phyloP scores from a whole-genome alignment of 371 early-diverging fungal species.

The Basidiobolus heterosporus region DNA sequence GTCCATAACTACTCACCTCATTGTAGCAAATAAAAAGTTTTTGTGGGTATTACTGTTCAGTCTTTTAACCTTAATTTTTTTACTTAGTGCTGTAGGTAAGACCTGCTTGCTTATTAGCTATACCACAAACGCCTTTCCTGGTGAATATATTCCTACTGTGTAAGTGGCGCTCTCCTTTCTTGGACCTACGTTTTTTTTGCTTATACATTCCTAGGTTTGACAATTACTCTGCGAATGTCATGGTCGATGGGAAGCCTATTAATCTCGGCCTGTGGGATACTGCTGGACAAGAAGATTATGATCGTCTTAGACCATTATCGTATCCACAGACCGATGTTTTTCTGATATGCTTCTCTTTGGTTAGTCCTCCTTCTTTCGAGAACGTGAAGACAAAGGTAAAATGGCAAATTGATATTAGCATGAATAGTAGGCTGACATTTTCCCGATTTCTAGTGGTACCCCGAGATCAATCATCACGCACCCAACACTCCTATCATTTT shows the following conservation, averaged over 20 bases:
- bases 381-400: conserved; percentile 64
- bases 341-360: conserved; percentile 70
- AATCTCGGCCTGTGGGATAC: conserved; percentile 84
- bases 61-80: background rate
- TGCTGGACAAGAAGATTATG: conserved; percentile 80
- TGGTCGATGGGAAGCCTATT: conserved; percentile 61
- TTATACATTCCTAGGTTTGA: conserved; percentile 43
- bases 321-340: conserved; percentile 84
- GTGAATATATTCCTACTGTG: conserved; percentile 96
- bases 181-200: too few relatives aligned
- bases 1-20: background rate
- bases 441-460: conserved; percentile 29
- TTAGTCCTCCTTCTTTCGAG: conserved; percentile 58
- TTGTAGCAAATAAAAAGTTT: background rate
- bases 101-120: conserved; percentile 90
- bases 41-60: background rate
- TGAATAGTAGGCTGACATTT: background rate
- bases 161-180: conserved; percentile 22
- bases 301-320: conserved; percentile 62
- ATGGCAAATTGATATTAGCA: background rate
- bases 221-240: conserved; percentile 68
- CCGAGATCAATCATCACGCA: conserved; percentile 41
- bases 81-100: conserved; percentile 49
- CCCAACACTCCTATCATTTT: conserved; percentile 44
- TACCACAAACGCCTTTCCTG: conserved; percentile 94